Evolutionary conservation across 1,284 basidiomycete species (phyloP).

Genomic region (Psilocybe mexicana): DNA sequence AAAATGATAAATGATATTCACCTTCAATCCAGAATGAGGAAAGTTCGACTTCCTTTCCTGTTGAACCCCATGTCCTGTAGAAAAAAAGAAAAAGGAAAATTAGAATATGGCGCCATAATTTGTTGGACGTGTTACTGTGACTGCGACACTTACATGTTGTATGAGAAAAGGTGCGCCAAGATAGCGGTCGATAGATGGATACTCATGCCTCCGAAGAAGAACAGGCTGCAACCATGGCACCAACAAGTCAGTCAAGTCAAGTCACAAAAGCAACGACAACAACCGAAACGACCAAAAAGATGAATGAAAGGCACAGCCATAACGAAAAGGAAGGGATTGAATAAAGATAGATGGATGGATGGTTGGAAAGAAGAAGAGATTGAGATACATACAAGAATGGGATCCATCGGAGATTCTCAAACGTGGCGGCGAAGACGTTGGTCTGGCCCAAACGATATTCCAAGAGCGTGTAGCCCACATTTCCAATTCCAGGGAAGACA

Average conservation of each 20-base stretch:
- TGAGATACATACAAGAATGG: conserved; percentile 69
- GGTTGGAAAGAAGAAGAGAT: no score
- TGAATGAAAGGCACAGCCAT: not conserved
- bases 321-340: not conserved
- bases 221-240: conserved; percentile 52
- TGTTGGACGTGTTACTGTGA: conserved; percentile 30
- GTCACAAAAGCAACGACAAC: not conserved
- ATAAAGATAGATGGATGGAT: conserved; percentile 4
- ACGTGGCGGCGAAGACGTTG: conserved; percentile 49
- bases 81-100: conserved; percentile 6
- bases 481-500: conserved; percentile 77
- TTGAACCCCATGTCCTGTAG: conserved; percentile 67
- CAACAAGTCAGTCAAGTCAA: not conserved
- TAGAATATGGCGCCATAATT: conserved; percentile 39
- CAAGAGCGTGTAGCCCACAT: conserved; percentile 70
- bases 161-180: conserved; percentile 76
- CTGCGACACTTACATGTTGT: conserved; percentile 39
- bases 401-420: conserved; percentile 76
- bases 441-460: conserved; percentile 76
- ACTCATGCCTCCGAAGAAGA: conserved; percentile 83
- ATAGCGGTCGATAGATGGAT: conserved; percentile 77
- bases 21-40: conserved; percentile 87
- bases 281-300: conserved; percentile 1
- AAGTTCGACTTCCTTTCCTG: conserved; percentile 79
- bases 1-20: not conserved